These are phyloP conservation scores for Kwoniella shandongensis DNA, from an alignment of 768 basidiomycete species.

Conservation along the genomic window DNA sequence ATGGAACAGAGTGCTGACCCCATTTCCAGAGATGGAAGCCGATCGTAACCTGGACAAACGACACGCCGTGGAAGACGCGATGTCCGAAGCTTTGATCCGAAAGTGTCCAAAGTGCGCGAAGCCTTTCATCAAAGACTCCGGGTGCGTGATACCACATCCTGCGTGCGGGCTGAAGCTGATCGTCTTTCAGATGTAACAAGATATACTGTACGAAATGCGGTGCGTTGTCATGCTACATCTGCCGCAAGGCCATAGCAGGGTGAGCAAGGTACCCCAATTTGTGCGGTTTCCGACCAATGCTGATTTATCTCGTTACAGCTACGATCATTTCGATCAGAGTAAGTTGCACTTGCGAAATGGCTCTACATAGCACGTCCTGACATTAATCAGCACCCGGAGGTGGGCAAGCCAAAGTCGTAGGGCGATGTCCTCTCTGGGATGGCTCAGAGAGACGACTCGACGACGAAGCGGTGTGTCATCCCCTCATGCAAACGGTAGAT, in stretches of 20 bases:
- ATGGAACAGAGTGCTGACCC: too few relatives aligned
- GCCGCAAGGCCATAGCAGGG: slow-evolving; percentile 64
- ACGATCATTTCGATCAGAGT: slow-evolving; percentile 50
- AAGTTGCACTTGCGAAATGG: too few relatives aligned
- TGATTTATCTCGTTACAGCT: slow-evolving; percentile 19
- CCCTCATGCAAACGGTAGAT: background rate
- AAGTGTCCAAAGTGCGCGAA: slow-evolving; percentile 84
- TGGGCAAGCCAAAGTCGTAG: background rate
- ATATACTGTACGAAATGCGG: slow-evolving; percentile 66
- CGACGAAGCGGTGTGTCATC: slow-evolving; percentile 25
- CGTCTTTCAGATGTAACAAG: slow-evolving; percentile 71
- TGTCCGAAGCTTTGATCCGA: slow-evolving; percentile 84
- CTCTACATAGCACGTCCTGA: too few relatives aligned
- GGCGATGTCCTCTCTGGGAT: slow-evolving; percentile 46
- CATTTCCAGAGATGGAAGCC: slow-evolving; percentile 66
- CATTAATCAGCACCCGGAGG: too few relatives aligned
- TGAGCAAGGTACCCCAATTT: too few relatives aligned
- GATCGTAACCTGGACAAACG: slow-evolving; percentile 72
- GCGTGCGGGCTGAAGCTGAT: slow-evolving; percentile 4
- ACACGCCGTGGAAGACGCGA: slow-evolving; percentile 85
- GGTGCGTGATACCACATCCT: slow-evolving; percentile 22
- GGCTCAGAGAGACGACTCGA: slow-evolving; percentile 17
- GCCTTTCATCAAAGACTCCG: slow-evolving; percentile 56
- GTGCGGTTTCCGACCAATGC: slow-evolving; percentile 4
- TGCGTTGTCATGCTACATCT: slow-evolving; percentile 80